Evolutionary conservation across 306 rosid genomes (phyloP).

Genomic region (Phaseolus lunatus): DNA sequence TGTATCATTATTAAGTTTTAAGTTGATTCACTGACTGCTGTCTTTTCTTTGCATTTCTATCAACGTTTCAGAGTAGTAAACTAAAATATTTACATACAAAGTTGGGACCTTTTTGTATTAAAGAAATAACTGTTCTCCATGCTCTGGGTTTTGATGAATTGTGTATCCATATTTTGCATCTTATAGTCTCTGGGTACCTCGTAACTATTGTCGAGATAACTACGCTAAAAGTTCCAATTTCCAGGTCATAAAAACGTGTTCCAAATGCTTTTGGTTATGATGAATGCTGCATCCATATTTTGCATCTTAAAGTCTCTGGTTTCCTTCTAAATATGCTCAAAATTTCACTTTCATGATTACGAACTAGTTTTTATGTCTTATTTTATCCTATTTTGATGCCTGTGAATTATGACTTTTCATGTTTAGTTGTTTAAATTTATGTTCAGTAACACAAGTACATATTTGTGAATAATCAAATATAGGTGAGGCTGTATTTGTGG

Average conservation of each 20-base stretch:
- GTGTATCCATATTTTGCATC: too few species aligned
- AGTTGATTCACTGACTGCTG: background rate
- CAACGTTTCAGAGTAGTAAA: background rate
- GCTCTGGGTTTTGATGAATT: too few species aligned
- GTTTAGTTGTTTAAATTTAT: conserved; percentile 4
- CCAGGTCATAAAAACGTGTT: background rate
- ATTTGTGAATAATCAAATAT: conserved; percentile 31
- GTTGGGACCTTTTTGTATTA: background rate
- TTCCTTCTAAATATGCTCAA: conserved; percentile 4
- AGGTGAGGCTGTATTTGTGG: conserved; percentile 95
- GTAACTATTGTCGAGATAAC: too few species aligned
- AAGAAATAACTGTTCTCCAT: too few species aligned
- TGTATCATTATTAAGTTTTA: conserved; percentile 12
- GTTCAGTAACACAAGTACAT: background rate
- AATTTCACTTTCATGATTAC: background rate
- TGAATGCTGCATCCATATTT: background rate
- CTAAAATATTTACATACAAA: background rate
- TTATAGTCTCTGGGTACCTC: too few species aligned
- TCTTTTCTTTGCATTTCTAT: background rate
- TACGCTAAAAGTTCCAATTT: too few species aligned
- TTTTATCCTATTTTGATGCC: conserved; percentile 13
- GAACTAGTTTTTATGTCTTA: conserved; percentile 10
- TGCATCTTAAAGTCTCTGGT: background rate
- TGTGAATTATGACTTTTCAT: background rate
- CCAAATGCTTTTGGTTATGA: conserved; percentile 9